These are phyloP conservation scores for Schwanniomyces sp. DNA, from an alignment of 805 yeast species.

Conservation along the genomic window DNA sequence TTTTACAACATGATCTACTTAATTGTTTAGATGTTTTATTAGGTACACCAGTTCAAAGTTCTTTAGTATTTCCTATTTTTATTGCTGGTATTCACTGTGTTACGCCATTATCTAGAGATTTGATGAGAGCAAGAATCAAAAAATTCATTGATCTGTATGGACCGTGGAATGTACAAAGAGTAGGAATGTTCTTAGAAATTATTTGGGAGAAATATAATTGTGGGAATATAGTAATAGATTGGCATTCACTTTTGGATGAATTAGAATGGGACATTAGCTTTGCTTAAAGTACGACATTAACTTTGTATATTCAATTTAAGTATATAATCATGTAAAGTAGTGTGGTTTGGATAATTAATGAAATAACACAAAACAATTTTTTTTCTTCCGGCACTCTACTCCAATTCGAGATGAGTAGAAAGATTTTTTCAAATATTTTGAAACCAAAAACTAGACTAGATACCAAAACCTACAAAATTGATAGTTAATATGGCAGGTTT, in stretches of 20 bases:
- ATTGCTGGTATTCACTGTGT: constrained; percentile 73
- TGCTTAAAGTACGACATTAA: constrained; percentile 48
- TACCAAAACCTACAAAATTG: constrained; percentile 1
- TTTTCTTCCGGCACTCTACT: constrained; percentile 2
- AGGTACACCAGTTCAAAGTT: constrained; percentile 68
- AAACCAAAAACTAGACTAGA: neutral
- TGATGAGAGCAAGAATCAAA: constrained; percentile 53
- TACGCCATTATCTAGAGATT: constrained; percentile 48
- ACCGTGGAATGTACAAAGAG: constrained; percentile 59
- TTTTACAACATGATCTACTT: constrained; percentile 52
- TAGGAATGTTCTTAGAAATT: constrained; percentile 43
- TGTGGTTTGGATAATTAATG: neutral
- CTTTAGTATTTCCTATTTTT: constrained; percentile 74
- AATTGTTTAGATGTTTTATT: constrained; percentile 60
- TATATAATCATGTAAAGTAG: neutral
- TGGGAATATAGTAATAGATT: constrained; percentile 67
- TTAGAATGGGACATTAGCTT: constrained; percentile 80
- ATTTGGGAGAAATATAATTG: constrained; percentile 49
- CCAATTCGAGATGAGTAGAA: constrained; percentile 9
- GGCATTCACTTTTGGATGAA: constrained; percentile 65
- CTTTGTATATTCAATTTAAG: neutral
- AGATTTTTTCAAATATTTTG: constrained; percentile 5
- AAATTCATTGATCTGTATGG: constrained; percentile 61
- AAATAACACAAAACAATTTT: constrained; percentile 8
- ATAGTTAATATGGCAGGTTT: constrained; percentile 56